phyloP scores from a whole-genome alignment of 1,284 basidiomycete genomes.

The Apiotrichum gamsii region DNA sequence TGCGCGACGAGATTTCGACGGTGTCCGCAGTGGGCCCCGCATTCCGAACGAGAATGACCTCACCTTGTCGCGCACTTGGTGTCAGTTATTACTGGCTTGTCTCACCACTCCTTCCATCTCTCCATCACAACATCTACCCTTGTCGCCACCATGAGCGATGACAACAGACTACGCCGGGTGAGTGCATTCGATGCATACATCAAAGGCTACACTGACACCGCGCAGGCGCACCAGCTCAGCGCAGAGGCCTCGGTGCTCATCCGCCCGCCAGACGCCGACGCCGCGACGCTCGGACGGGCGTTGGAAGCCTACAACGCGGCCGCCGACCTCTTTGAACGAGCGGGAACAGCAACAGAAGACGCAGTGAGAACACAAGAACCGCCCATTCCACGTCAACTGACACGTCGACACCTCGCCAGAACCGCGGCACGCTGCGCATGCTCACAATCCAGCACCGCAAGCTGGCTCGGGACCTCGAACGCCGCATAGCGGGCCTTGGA shows the following conservation, averaged over 20 bases:
- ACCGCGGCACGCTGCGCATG: conserved; percentile 31
- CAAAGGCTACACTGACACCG: conserved; percentile 1
- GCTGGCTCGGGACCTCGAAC: conserved; percentile 36
- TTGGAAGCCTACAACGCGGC: conserved; percentile 33
- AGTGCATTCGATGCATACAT: not conserved
- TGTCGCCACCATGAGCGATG: conserved; percentile 13
- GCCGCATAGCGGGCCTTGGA: conserved; percentile 23
- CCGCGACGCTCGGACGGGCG: conserved; percentile 24
- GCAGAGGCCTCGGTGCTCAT: conserved; percentile 32
- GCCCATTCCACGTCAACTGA: too few relatives aligned
- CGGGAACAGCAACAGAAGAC: conserved; percentile 12
- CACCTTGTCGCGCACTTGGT: too few relatives aligned
- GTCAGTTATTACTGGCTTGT: too few relatives aligned
- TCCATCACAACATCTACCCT: not conserved
- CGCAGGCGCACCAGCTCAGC: conserved; percentile 42
- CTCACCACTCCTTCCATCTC: not conserved
- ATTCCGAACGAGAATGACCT: too few relatives aligned
- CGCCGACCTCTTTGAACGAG: conserved; percentile 34
- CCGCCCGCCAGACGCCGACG: conserved; percentile 14
- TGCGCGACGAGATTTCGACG: not conserved
- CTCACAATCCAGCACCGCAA: conserved; percentile 42
- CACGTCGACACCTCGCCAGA: not conserved
- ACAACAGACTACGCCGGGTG: conserved; percentile 20
- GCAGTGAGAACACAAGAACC: conserved; percentile 8
- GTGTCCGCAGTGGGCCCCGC: conserved; percentile 1